Evolutionary conservation across 2,329 filamentous ascomycete species (phyloP), one percentile per base, ranked within the genome.

Genomic region (Fusarium austroafricanum): DNA sequence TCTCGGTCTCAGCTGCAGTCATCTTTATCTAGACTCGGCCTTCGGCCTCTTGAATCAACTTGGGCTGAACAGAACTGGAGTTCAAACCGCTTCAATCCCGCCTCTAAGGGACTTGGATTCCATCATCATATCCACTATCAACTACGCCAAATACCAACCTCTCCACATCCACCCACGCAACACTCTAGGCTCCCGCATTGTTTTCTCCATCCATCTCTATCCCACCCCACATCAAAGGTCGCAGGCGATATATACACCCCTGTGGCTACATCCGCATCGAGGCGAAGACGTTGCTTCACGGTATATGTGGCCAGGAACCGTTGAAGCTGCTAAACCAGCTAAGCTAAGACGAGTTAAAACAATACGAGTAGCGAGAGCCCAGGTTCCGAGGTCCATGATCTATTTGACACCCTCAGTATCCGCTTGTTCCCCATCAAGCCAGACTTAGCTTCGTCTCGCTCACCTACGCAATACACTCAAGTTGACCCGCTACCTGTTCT

Each of bases 91-190:
- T 35, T 56, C 45, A 42, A 46, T 57, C 61, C 26, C 40, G 45
- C 15, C 20, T 63, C 49, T 31, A 49, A 38, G 57, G 28, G 46
- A 49, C 35, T 61, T 63, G 40, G 11, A 69, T 66, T 29, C 55
- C 50, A 68, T 62, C 66, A 63, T 56, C 51, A 65, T 52, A 66
- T 52, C 66, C 65, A 68, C 55, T 46, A 56, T 58, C 45, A 38
- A 50, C n/a, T 37, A 33, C 44, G 35, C 35, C 45, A 51, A 7
- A 33, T 15, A 33, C 20, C 14, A 38, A 55, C 43, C 28, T 28
- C 57, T 50, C 20, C 39, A 15, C 47, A 59, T 33, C 38, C 33
- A 35, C 33, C 15, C 33, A n/a, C 33, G 33, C 33, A 35, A 35
- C 15, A 46, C 52, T 39, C 64, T 67, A 67, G 58, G 38, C 44